phyloP scores from a whole-genome alignment of 176 grass and related monocot genomes.

The Oryza coarctata region DNA sequence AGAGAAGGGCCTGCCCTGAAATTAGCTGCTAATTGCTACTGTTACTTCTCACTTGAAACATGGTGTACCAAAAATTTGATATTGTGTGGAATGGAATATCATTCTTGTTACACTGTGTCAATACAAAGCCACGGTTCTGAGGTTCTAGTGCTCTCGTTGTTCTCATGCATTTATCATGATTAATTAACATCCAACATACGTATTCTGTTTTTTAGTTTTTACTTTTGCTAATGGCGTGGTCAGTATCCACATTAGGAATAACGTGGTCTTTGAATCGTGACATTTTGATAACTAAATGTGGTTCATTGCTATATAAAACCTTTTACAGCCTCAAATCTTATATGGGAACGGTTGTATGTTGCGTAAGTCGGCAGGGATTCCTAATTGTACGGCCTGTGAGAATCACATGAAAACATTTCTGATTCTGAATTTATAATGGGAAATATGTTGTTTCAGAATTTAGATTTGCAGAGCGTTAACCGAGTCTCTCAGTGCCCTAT shows the following conservation, averaged over 20 bases:
- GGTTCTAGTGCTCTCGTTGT: not conserved
- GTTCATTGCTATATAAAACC: not conserved
- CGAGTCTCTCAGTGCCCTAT: not conserved
- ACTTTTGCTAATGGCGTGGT: not conserved
- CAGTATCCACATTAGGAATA: not conserved
- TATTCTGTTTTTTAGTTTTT: not conserved
- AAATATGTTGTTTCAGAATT: not conserved
- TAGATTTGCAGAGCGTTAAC: too few relatives aligned
- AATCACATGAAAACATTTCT: not conserved
- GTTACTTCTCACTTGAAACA: not conserved
- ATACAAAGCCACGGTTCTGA: not conserved
- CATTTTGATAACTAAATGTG: not conserved
- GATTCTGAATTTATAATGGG: not conserved
- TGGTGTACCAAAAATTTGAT: constrained; percentile 5
- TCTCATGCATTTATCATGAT: not conserved
- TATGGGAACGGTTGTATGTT: too few relatives aligned
- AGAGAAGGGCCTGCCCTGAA: not conserved
- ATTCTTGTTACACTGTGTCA: not conserved
- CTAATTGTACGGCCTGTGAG: not conserved
- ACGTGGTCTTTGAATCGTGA: not conserved
- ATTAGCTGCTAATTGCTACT: not conserved
- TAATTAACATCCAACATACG: not conserved
- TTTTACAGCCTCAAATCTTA: not conserved
- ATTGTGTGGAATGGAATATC: not conserved
- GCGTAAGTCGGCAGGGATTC: too few relatives aligned